Evolutionary conservation across 345 rosid genomes (phyloP), one percentile per base, ranked within the genome.

Genomic region (Lumnitzera racemosa): DNA sequence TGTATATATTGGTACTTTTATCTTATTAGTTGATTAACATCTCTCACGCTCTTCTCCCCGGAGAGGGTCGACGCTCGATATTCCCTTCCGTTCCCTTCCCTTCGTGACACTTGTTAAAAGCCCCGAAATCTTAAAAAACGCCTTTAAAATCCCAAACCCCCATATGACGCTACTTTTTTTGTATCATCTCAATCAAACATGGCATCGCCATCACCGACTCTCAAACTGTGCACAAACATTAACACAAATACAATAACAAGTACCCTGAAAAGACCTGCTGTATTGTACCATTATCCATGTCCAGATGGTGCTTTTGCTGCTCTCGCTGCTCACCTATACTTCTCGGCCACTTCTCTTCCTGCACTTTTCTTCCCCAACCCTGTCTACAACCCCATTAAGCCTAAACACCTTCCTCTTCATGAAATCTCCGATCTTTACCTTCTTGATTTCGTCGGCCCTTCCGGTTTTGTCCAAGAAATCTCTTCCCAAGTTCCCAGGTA

Each of bases 291-390:
- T 70, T 85, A 83, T 16, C 96, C 91, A 1, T 88, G 89, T 61
- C 96, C 89, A 1, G 96, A 88, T 60, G 96, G 89, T 29, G 89
- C 82, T 10, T 83, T 85, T 53, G 89, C 89, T 0, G 91, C 91
- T 11, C 76, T 88, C 24, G 91, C 96, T 0, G 89, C 91, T 43
- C 83, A 88, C 63, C 80, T 88, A 25, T 85, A 78, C 64, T 88
- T 88, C 75, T 73, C 84, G 13, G 78, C 85, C 17, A 56, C 84
- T 4, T 74, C 81, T 49, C 65, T 17, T 46, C 80, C 84, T 2
- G 67, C 76, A 12, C 72, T 81, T 25, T 88, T 83, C 82, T 73
- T 83, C 60, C 96, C 91, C 24, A 85, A 88, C 78, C 73, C 88
- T 4, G 89, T 85, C 23, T 81, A 83, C 77, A 66, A 68, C 46